Base-by-base conservation (phyloP, 306 rosid species). In the Cucurbita argyrosperma region DNA sequence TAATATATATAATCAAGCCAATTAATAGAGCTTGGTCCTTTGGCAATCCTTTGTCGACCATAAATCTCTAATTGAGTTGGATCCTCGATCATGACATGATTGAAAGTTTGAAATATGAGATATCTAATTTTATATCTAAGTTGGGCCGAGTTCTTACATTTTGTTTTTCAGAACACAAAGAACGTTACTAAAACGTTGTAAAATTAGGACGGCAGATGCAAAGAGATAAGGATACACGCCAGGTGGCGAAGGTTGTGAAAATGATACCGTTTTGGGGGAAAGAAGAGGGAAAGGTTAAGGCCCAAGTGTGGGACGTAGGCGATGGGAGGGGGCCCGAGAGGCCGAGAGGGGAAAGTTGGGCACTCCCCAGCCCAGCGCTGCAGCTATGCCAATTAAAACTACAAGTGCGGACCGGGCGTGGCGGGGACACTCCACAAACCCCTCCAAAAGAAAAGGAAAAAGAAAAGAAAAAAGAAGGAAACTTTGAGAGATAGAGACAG, bases 51-150 rank as follows among this genome's bases (percentile, higher is more conserved):
- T 38, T 9, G 8, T 40, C 45, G 7, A 40, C 45, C 1, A 6
- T 39, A 0, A 61, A 91, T 80, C 80, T 87, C 96, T 5, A 84
- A 77, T 82, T 82, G 83, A 57, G 91, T 90, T 13, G 96, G 99
- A 79, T 91, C 96, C 85, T 91, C 97, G 19, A 19, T 83, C 76
- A 90, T 86, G 30, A 26, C 2, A 26, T 26, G 1, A 26, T 26
- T 30, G 35, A 30, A 30, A 30, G 35, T 30, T 30, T 30, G 35
- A 30, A 3, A 30, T 30, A 30, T n/a, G n/a, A n/a, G n/a, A n/a
- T n/a, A n/a, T n/a, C 26, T 23, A 23, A 23, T 23, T 23, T 23
- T 26, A 26, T 26, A 26, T 26, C 2, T 30, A 30, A 30, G 35
- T 30, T 30, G 35, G 35, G 35, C 35, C 0, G 35, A 30, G 35